phyloP scores from a whole-genome alignment of 176 grass and related monocot species.

The Musa itinerans region DNA sequence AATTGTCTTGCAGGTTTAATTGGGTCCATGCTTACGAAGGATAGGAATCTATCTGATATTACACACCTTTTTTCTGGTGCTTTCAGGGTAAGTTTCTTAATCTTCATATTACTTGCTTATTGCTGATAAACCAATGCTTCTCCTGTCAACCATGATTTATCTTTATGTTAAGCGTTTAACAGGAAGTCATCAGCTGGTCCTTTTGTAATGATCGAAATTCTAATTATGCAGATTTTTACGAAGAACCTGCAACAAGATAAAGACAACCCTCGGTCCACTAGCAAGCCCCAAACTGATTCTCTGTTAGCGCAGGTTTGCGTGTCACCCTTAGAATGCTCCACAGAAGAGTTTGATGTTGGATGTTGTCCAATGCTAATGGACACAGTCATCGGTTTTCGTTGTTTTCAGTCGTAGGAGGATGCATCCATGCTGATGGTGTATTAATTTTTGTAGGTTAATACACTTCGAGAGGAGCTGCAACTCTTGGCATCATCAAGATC shows the following conservation, averaged over 20 bases:
- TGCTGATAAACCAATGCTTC: neutral
- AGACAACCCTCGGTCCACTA: neutral
- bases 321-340: neutral
- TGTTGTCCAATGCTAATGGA: neutral
- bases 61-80: conserved; percentile 33
- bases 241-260: conserved; percentile 14
- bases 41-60: conserved; percentile 21
- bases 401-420: neutral
- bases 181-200: neutral
- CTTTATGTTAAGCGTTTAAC: neutral
- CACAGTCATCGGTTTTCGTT: neutral
- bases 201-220: neutral
- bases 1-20: conserved; percentile 20
- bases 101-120: neutral
- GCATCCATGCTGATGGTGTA: neutral
- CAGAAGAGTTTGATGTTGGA: neutral
- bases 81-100: conserved; percentile 25
- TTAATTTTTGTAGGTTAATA: conserved; percentile 35
- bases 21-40: conserved; percentile 25
- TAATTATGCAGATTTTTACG: conserved; percentile 2
- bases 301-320: conserved; percentile 20
- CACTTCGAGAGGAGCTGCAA: conserved; percentile 47
- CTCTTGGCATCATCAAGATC: conserved; percentile 23
- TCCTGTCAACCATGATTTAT: neutral
- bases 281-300: conserved; percentile 12